Base-by-base conservation (phyloP, 2,329 filamentous ascomycete species). In the Cordyceps cicadae region DNA sequence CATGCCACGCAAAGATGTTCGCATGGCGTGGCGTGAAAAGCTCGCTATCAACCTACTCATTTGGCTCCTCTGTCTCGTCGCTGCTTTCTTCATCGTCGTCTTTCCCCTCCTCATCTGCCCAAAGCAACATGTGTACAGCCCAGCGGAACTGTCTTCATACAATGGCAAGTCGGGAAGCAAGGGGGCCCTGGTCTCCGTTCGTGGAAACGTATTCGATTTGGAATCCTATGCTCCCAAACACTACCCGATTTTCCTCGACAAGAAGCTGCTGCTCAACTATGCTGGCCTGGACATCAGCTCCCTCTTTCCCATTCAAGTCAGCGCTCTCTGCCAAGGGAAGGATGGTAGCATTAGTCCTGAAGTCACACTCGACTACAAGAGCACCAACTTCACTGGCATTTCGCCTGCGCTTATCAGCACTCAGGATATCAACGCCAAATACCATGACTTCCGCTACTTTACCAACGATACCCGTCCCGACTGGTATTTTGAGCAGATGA, bases 31-130 rank as follows among this genome's bases (percentile, higher is more conserved):
- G 94, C 84, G 94, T 70, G 94, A 99, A 74, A 99, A 99, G 80
- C 73, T 99, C 62, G 93, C 94, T 59, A 99, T 99, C 81, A 99
- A 99, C 78, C 81, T 99, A 72, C 82, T 97, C 70, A 99, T 99
- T 71, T 99, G 95, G 94, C 77, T 93, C 61, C 84, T 82, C 71
- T 97, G 93, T 75, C 78, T 77, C 17, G 74, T 89, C 54, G 86
- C 90, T 32, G 83, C 88, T 60, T 99, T 99, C 79, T 89, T 99
- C 79, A 91, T 97, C 69, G 82, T 97, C 63, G 81, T 87, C 60
- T 95, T 99, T 70, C 95, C 95, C 0, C 77, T 81, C 66, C 76
- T 97, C 64, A 91, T 99, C 69, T 99, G 94, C 74, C 94, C 94
- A 0, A 93, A 81, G 21, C 94, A 99, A 71, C 77, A 96, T 69